Conservation (phyloP, 805 yeast species). For the Ogataea nonfermentans region DNA sequence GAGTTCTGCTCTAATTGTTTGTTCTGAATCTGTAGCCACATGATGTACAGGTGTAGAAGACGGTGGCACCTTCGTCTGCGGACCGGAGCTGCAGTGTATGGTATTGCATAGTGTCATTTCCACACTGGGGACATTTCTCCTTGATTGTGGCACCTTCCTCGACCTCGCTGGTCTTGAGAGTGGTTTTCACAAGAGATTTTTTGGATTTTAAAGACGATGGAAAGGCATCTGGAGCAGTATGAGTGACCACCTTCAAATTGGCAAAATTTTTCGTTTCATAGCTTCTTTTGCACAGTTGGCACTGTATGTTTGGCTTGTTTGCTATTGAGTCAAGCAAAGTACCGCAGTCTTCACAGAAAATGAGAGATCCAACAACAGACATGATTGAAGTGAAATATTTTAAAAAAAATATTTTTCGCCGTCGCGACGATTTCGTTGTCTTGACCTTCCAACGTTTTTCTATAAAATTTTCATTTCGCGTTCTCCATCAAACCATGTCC, state of each 20-base stretch:
- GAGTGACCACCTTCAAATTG: slow-evolving; percentile 80
- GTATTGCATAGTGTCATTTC: slow-evolving; percentile 96
- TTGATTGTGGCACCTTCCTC: slow-evolving; percentile 96
- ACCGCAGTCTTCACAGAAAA: slow-evolving; percentile 93
- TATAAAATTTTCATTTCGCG: slow-evolving; percentile 15
- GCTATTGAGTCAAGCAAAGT: slow-evolving; percentile 73
- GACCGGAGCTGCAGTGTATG: slow-evolving; percentile 95
- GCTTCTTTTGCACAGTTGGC: slow-evolving; percentile 48
- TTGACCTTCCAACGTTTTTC: slow-evolving; percentile 10
- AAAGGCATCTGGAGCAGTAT: slow-evolving; percentile 88
- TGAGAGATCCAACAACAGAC: slow-evolving; percentile 95
- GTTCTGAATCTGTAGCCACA: slow-evolving; percentile 95
- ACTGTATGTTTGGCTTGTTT: slow-evolving; percentile 47
- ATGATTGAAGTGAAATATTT: slow-evolving; percentile 36
- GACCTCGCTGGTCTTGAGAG: slow-evolving; percentile 69
- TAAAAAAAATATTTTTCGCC: slow-evolving; percentile 6
- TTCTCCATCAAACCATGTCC: slow-evolving; percentile 14
- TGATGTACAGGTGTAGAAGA: slow-evolving; percentile 90
- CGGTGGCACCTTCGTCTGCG: slow-evolving; percentile 99
- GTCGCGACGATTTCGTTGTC: slow-evolving; percentile 6
- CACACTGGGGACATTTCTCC: slow-evolving; percentile 98
- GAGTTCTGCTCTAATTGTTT: slow-evolving; percentile 54
- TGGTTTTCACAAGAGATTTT: slow-evolving; percentile 86
- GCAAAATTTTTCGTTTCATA: slow-evolving; percentile 55
- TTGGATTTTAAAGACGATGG: slow-evolving; percentile 82